Conservation (phyloP, 164 flowering plant species). For the Magnolia sinica region DNA sequence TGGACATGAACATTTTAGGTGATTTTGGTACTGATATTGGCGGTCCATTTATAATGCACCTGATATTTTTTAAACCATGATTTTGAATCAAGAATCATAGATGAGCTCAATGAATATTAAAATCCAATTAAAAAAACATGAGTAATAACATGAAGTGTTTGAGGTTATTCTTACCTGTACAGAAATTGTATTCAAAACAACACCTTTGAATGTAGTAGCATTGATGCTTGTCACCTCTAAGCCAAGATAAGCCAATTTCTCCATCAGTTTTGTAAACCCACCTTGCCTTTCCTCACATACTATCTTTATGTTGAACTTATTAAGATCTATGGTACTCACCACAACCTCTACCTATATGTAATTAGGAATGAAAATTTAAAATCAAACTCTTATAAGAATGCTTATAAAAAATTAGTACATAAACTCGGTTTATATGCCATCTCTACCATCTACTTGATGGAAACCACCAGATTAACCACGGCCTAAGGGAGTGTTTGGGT, state of each 20-base stretch:
- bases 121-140: too few species aligned
- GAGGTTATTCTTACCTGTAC: constrained; percentile 38
- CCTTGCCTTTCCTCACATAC: constrained; percentile 42
- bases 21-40: too few species aligned
- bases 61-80: too few species aligned
- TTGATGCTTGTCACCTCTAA: constrained; percentile 48
- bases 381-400: not conserved
- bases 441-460: not conserved
- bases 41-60: too few species aligned
- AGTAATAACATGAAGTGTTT: too few species aligned
- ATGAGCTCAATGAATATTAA: too few species aligned
- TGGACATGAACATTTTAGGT: too few species aligned
- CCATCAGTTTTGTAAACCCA: constrained; percentile 47
- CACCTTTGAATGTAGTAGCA: constrained; percentile 49
- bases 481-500: not conserved
- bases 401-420: too few species aligned
- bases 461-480: not conserved
- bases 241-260: constrained; percentile 45
- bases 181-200: constrained; percentile 35
- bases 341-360: constrained; percentile 45
- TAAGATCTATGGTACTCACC: constrained; percentile 32
- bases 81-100: too few species aligned
- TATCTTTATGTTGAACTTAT: constrained; percentile 55
- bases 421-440: not conserved
- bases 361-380: not conserved